phyloP scores from a whole-genome alignment of 805 yeast species.

The Candida chauliodis region DNA sequence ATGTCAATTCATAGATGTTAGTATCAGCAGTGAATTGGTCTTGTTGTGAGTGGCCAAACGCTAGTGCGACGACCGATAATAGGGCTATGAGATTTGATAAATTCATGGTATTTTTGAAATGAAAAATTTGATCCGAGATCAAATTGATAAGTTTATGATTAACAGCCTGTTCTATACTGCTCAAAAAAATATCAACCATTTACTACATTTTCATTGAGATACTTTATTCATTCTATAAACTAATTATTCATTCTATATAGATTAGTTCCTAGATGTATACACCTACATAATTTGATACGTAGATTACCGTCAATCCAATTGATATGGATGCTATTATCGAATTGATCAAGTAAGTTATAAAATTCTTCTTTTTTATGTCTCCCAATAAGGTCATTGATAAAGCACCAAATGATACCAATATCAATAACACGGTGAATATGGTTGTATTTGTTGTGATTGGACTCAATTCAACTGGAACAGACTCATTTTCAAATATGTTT shows the following conservation, averaged over 20 bases:
- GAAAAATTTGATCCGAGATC: no score
- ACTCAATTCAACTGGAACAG: conserved; percentile 22
- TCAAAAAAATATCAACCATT: no score
- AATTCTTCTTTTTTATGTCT: conserved; percentile 22
- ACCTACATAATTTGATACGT: conserved; percentile 40
- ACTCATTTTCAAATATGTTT: conserved; percentile 16
- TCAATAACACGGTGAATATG: conserved; percentile 19
- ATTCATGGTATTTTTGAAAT: no score
- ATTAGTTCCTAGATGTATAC: conserved; percentile 41
- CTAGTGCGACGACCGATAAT: conserved; percentile 5
- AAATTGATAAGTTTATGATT: no score
- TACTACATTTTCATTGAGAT: no score
- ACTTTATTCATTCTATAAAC: background rate
- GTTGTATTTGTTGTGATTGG: conserved; percentile 16
- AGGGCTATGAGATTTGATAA: background rate
- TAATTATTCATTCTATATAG: no score
- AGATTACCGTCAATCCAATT: conserved; percentile 35
- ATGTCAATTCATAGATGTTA: conserved; percentile 54
- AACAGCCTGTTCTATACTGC: no score
- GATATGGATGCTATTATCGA: conserved; percentile 35
- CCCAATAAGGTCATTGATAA: conserved; percentile 27
- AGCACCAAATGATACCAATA: conserved; percentile 26
- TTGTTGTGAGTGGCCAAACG: conserved; percentile 9
- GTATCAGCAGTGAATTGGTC: conserved; percentile 39
- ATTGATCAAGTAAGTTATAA: conserved; percentile 23